Evolutionary conservation across 108 stramenopile species (phyloP).

Genomic region (Mayamaea pseudoterrestris): DNA sequence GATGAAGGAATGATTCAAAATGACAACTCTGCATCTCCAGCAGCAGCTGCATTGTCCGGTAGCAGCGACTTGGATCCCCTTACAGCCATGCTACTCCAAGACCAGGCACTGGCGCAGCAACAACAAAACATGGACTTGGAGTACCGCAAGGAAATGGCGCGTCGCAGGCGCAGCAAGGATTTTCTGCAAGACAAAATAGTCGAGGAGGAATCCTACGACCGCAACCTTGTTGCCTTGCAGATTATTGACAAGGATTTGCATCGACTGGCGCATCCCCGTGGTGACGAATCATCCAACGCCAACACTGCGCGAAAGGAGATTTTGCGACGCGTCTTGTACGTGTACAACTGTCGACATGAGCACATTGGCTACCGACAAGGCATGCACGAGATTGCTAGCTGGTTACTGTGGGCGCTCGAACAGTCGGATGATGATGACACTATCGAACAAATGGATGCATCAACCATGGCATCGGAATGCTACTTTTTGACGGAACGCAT

Average conservation of each 20-base stretch:
- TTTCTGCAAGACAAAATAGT: background rate
- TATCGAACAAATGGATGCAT: background rate
- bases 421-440: constrained; percentile 23
- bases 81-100: constrained; percentile 46
- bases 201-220: background rate
- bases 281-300: background rate
- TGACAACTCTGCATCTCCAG: background rate
- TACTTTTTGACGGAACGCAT: constrained; percentile 45
- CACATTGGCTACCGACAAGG: constrained; percentile 74
- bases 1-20: background rate
- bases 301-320: background rate
- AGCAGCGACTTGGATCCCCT: constrained; percentile 27
- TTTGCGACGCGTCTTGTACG: constrained; percentile 24
- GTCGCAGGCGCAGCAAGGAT: constrained; percentile 13
- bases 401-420: constrained; percentile 52
- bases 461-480: constrained; percentile 20
- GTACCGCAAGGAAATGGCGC: constrained; percentile 36
- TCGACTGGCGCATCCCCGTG: constrained; percentile 52
- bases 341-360: constrained; percentile 36
- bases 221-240: constrained; percentile 7
- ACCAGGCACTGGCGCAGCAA: constrained; percentile 23
- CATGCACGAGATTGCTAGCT: constrained; percentile 78
- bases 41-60: background rate
- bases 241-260: constrained; percentile 81
- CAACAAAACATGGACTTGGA: constrained; percentile 32